phyloP scores from a whole-genome alignment of 164 flowering plant genomes.

The Liquidambar formosana region DNA sequence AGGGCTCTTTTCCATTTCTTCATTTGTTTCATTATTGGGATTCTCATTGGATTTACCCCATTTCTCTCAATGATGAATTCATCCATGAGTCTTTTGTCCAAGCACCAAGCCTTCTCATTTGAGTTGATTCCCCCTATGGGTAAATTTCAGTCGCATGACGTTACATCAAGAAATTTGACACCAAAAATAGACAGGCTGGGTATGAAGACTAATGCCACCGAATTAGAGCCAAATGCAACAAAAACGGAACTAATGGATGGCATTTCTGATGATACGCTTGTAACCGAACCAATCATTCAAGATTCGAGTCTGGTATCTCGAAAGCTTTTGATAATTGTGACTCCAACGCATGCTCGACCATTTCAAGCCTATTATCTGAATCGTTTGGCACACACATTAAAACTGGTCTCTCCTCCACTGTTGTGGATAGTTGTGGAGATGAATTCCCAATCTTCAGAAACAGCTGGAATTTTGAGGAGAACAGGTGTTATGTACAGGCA shows the following conservation, averaged over 20 bases:
- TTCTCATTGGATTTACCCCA: conserved; percentile 67
- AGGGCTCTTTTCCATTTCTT: conserved; percentile 61
- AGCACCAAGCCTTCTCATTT: conserved; percentile 50
- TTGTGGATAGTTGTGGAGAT: conserved; percentile 93
- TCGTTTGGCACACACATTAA: conserved; percentile 73
- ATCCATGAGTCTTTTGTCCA: conserved; percentile 39
- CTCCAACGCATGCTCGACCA: conserved; percentile 64
- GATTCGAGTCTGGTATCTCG: conserved; percentile 22
- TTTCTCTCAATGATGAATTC: conserved; percentile 43
- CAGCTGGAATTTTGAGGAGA: conserved; percentile 70
- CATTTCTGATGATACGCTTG: conserved; percentile 8
- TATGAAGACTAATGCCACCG: conserved; percentile 12
- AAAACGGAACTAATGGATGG: conserved; percentile 19
- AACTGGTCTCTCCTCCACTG: conserved; percentile 62
- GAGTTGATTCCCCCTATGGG: conserved; percentile 31
- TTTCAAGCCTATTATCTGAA: conserved; percentile 76
- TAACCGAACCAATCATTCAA: conserved; percentile 16
- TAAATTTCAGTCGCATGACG: conserved; percentile 17
- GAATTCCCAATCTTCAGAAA: conserved; percentile 69
- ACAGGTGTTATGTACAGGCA: conserved; percentile 87
- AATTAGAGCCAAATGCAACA: conserved; percentile 11
- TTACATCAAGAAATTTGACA: conserved; percentile 9
- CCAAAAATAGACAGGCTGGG: conserved; percentile 5
- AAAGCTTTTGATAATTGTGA: conserved; percentile 80
- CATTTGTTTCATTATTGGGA: conserved; percentile 62